Evolutionary conservation across 1,284 basidiomycete genomes (phyloP), one percentile per base, ranked within the genome.

Genomic region (Microbotryum intermedium): DNA sequence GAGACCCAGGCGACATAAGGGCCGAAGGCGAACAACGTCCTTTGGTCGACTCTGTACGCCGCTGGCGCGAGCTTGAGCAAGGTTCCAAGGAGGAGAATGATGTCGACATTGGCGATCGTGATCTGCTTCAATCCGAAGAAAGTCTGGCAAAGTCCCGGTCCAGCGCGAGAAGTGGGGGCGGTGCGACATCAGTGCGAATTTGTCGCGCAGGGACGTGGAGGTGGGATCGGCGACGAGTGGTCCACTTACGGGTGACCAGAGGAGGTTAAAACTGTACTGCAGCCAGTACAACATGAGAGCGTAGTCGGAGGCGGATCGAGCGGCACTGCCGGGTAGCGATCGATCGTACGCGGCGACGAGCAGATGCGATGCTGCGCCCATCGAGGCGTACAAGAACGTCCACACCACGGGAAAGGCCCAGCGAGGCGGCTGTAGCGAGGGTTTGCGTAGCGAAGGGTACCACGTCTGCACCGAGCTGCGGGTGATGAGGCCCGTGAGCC

Each of bases 361-460:
- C 25, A 89, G 72, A 74, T 88, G 83, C 5, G 84, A 84, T 2
- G 84, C 84, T 72, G 83, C 86, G 51, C 87, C 86, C 66, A 70
- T 71, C 44, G 57, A 53, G 16, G 62, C 53, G 59, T 71, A 71
- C 8, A 71, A 58, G 10, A 42, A 11, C 4, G 68, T 68, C 68
- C 68, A 69, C 6, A 50, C 66, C 45, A 62, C 53, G 1, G 70
- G 70, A 54, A 70, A 70, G 2, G 57, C 61, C 60, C 60, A 57
- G 9, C 59, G 53, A 6, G 67, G 67, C 7, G 67, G 62, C 58
- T 47, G 53, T 7, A 59, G 53, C 18, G 58, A 25, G 3, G 70
- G 70, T 18, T 64, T 48, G 34, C 23, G 42, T 25, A 67, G 52
- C 5, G 52, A 53, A 18, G 46, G 57, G 55, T 61, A 67, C 68